A percentile compares a stretch with the other conserved stretches of the same genome.
Evolutionary conservation across 129 eudicot genomes (phyloP).

Genomic region (carrot (Daucus carota)): DNA sequence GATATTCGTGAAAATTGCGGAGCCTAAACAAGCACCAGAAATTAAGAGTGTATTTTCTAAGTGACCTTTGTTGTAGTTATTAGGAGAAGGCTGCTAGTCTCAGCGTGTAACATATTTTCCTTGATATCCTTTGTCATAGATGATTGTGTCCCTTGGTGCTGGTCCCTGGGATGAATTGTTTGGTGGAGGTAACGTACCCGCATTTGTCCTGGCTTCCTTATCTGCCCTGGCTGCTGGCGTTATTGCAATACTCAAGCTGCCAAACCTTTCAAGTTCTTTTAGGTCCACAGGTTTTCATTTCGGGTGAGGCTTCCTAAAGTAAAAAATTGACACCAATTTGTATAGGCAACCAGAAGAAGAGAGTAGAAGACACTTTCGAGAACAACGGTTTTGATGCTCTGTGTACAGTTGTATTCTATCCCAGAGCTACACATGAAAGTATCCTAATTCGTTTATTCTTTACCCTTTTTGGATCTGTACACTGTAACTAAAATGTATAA

Average conservation of each 20-base stretch:
- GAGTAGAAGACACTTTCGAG: not conserved
- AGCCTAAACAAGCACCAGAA: not conserved
- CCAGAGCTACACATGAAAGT: conserved; percentile 8
- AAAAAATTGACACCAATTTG: conserved; percentile 10
- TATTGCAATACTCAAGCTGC: conserved; percentile 63
- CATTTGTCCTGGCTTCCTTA: conserved; percentile 84
- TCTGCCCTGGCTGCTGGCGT: conserved; percentile 78
- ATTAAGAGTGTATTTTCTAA: not conserved
- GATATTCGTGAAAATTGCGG: not conserved
- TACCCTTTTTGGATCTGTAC: conserved; percentile 16
- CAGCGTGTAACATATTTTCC: not conserved
- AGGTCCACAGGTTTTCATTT: conserved; percentile 66
- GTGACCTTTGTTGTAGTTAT: not conserved
- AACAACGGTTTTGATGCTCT: conserved; percentile 14
- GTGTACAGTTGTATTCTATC: conserved; percentile 9
- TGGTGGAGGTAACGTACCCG: conserved; percentile 95
- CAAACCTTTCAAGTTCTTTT: conserved; percentile 54
- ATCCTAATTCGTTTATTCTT: conserved; percentile 22
- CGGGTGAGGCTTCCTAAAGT: conserved; percentile 37
- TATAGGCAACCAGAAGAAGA: conserved; percentile 13
- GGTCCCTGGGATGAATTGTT: conserved; percentile 98
- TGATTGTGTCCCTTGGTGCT: conserved; percentile 96
- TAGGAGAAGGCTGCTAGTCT: not conserved
- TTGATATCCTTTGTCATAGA: conserved; percentile 27
- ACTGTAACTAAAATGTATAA: conserved; percentile 15